These are phyloP conservation scores for Clavulina sp. DNA, from an alignment of 768 basidiomycete genomes.

Conservation along the genomic window DNA sequence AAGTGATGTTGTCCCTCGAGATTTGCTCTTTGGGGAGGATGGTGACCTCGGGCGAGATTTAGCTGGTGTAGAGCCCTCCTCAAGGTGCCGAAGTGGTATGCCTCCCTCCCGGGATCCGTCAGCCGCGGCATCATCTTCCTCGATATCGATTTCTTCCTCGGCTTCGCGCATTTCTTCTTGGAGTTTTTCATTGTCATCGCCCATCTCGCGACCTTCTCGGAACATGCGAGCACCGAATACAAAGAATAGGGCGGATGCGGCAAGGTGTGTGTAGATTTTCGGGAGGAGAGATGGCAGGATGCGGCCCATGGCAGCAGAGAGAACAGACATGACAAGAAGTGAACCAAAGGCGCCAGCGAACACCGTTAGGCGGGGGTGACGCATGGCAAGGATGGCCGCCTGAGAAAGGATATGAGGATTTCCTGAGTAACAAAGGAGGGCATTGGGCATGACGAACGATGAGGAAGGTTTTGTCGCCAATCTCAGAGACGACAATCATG, in stretches of 20 bases:
- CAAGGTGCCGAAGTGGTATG: conserved; percentile 58
- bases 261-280: conserved; percentile 43
- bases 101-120: conserved; percentile 26
- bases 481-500: conserved; percentile 87
- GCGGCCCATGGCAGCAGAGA: conserved; percentile 87
- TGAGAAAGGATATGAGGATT: background rate
- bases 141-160: conserved; percentile 93
- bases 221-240: conserved; percentile 85
- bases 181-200: conserved; percentile 59
- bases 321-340: conserved; percentile 80
- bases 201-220: conserved; percentile 68
- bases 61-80: conserved; percentile 54
- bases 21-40: background rate
- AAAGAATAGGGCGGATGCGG: conserved; percentile 70
- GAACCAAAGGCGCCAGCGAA: conserved; percentile 80
- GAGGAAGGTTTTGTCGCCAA: conserved; percentile 89
- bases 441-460: conserved; percentile 23
- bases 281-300: conserved; percentile 76
- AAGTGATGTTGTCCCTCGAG: background rate
- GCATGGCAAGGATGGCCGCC: conserved; percentile 73
- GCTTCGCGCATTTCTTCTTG: conserved; percentile 91
- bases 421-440: background rate
- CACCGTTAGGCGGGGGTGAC: conserved; percentile 61
- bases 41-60: conserved; percentile 1
- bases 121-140: conserved; percentile 38